Percentiles rank a stretch among this genome's conserved stretches.
Evolutionary conservation across 805 yeast species (phyloP).

Genomic region (Hanseniaspora thailandica): DNA sequence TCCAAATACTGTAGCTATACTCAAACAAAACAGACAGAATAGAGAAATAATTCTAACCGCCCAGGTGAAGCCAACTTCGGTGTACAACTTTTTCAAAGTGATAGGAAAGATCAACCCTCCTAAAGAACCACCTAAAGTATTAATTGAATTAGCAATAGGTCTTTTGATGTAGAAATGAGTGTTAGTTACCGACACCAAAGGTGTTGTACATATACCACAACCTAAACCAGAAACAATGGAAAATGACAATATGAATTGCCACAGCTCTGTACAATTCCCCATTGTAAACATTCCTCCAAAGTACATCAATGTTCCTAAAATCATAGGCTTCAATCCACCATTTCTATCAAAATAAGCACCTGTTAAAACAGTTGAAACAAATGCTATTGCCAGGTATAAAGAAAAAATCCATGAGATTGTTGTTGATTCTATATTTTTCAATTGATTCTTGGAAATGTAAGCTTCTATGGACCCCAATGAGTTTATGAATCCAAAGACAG

Average conservation of each 20-base stretch:
- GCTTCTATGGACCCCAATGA: slow-evolving; percentile 58
- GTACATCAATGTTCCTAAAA: slow-evolving; percentile 35
- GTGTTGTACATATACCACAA: slow-evolving; percentile 48
- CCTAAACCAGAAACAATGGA: slow-evolving; percentile 49
- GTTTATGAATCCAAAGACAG: slow-evolving; percentile 49
- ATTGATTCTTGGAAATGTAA: slow-evolving; percentile 44
- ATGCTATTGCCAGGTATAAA: slow-evolving; percentile 42
- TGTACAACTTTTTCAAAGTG: slow-evolving; percentile 40
- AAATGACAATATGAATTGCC: slow-evolving; percentile 52
- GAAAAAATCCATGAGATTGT: slow-evolving; percentile 60
- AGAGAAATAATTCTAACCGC: slow-evolving; percentile 46
- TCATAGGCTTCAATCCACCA: slow-evolving; percentile 40
- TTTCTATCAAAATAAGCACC: slow-evolving; percentile 54
- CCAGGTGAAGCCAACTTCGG: slow-evolving; percentile 46
- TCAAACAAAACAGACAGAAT: slow-evolving; percentile 33
- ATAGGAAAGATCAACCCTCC: slow-evolving; percentile 49
- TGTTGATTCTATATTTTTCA: slow-evolving; percentile 38
- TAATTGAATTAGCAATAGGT: slow-evolving; percentile 43
- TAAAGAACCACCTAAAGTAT: slow-evolving; percentile 44
- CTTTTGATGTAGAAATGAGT: slow-evolving; percentile 55
- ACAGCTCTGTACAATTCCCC: slow-evolving; percentile 42
- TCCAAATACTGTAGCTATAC: slow-evolving; percentile 30
- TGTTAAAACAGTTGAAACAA: slow-evolving; percentile 41
- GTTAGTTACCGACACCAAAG: slow-evolving; percentile 48
- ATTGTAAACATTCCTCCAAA: slow-evolving; percentile 46